Evolutionary conservation across 345 rosid genomes (phyloP), one percentile per base, ranked within the genome.

Genomic region (Nasturtium officinale): DNA sequence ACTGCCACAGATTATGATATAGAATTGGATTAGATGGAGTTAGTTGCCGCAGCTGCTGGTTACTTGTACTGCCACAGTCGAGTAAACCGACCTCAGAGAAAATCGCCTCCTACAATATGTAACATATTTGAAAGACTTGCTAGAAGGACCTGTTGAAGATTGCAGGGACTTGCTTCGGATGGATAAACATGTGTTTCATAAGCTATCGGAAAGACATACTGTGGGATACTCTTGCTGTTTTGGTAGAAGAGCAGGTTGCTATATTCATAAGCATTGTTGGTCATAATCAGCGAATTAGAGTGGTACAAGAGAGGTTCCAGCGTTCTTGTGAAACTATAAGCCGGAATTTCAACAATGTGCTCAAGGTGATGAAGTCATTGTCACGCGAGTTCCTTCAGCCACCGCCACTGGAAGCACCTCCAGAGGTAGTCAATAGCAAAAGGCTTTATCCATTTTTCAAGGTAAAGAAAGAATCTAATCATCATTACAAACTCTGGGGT

Each of bases 271-370:
- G 85, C 78, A 84, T 91, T 15, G 74, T 86, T 32, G 92, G 96
- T 64, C 91, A 86, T 80, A 89, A 87, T 56, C 87, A 89, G 82
- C 87, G 96, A n/a, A 84, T 87, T 81, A 85, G 97, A 73, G 96
- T 89, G 21, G 75, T 87, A 71, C 89, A 85, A 63, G 96, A 87
- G 77, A 79, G 87, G 63, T 91, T 91, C 77, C 90, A 86, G 74
- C 91, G 82, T 78, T 89, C 96, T 3, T 86, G 96, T 54, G 97
- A 91, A 82, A 89, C 93, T 72, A 84, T 91, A 45, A 89, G 96
- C 81, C 87, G 91, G 40, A 86, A 91, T 78, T 89, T 91, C 75
- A 91, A 85, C 65, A 87, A 82, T 78, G 97, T 89, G 61, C 23
- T 91, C 69, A 91, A 87, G 85, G 92, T 90, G 5, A 78, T 91